Evolutionary conservation across 1,139 yeast genomes (phyloP).

Genomic region (Sugiyamaella pinicola): DNA sequence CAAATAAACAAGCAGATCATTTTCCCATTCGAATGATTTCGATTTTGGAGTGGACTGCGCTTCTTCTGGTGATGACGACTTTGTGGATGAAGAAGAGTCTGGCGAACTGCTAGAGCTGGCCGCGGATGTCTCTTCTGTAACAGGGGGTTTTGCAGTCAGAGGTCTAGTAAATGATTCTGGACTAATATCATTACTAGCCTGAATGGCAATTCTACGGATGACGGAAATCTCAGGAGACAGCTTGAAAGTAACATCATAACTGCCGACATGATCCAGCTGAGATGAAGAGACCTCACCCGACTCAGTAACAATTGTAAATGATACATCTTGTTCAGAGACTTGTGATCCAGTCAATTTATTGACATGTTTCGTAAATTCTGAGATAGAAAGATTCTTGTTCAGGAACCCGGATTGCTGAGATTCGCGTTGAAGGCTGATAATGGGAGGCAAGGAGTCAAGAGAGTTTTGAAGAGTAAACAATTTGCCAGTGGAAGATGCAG

Average conservation of each 20-base stretch:
- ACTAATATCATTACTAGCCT: conserved; percentile 18
- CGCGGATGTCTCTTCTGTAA: not conserved
- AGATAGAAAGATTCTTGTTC: conserved; percentile 21
- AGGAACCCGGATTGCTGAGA: conserved; percentile 29
- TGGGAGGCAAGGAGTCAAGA: conserved; percentile 32
- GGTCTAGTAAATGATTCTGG: conserved; percentile 8
- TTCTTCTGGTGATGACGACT: not conserved
- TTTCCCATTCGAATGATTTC: conserved; percentile 24
- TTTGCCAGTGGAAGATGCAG: conserved; percentile 19
- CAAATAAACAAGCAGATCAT: conserved; percentile 20
- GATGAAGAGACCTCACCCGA: conserved; percentile 19
- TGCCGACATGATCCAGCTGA: conserved; percentile 30
- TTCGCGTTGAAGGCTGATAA: conserved; percentile 25
- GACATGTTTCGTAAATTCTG: conserved; percentile 29
- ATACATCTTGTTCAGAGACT: conserved; percentile 18
- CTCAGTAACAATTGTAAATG: conserved; percentile 20
- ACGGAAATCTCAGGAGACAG: conserved; percentile 24
- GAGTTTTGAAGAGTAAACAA: conserved; percentile 30
- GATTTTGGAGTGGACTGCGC: not conserved
- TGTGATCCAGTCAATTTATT: conserved; percentile 28
- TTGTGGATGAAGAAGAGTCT: not conserved
- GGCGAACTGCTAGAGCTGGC: not conserved
- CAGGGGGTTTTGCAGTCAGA: conserved; percentile 17
- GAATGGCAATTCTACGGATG: conserved; percentile 20
- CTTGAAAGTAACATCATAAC: conserved; percentile 23